A percentile compares a stretch with the other conserved stretches of the same genome.
phyloP scores from a whole-genome alignment of 306 rosid species.

The Malus orientalis region DNA sequence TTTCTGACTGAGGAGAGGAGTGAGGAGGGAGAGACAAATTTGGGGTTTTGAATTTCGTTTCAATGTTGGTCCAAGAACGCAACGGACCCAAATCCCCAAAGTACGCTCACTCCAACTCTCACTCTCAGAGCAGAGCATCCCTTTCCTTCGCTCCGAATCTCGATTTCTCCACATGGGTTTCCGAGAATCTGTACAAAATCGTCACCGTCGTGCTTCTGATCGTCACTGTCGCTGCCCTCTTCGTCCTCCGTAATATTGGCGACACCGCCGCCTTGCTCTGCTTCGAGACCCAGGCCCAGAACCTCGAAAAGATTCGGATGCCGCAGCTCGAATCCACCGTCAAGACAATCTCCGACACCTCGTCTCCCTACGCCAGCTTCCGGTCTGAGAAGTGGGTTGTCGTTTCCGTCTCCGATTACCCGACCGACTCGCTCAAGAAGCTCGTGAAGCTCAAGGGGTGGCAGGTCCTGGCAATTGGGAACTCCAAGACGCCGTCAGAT shows the following conservation, averaged over 20 bases:
- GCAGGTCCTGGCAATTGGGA: conserved; percentile 90
- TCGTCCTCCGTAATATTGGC: conserved; percentile 79
- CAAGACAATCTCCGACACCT: conserved; percentile 42
- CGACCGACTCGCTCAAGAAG: conserved; percentile 53
- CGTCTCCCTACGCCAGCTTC: conserved; percentile 51
- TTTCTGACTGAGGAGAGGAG: background rate
- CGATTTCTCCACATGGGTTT: conserved; percentile 75
- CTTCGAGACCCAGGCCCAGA: conserved; percentile 56
- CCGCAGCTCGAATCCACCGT: conserved; percentile 56
- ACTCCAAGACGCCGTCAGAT: conserved; percentile 72
- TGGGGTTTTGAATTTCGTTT: background rate
- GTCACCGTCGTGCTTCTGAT: conserved; percentile 38
- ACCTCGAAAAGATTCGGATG: conserved; percentile 61
- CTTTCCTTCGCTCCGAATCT: conserved; percentile 38
- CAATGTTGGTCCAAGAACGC: conserved; percentile 92
- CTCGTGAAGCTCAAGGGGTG: conserved; percentile 72
- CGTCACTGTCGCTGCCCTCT: conserved; percentile 60
- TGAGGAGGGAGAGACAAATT: background rate
- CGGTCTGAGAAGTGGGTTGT: conserved; percentile 80
- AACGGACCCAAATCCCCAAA: conserved; percentile 52
- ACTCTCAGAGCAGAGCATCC: conserved; percentile 31
- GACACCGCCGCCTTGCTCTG: conserved; percentile 81
- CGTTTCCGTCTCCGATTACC: conserved; percentile 73
- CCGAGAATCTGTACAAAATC: conserved; percentile 60
- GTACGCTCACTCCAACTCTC: conserved; percentile 9